Percentiles rank a stretch among this genome's conserved stretches.
phyloP scores from a whole-genome alignment of 225 moss, liverwort and hornwort genomes.

The Sphagnum tenellum region DNA sequence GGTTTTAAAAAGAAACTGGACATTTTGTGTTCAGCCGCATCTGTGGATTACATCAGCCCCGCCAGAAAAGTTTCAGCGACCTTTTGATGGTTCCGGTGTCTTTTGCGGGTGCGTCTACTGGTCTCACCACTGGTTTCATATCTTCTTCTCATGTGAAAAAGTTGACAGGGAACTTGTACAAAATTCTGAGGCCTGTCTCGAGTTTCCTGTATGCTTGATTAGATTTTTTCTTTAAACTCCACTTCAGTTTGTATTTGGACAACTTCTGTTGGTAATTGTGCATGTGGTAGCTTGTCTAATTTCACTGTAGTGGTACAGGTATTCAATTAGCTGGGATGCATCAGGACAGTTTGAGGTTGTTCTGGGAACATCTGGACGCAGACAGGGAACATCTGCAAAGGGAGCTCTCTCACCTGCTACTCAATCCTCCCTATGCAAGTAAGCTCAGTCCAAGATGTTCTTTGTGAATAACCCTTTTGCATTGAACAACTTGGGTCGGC shows the following conservation, averaged over 20 bases:
- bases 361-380: conserved; percentile 83
- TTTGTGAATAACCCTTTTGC: background rate
- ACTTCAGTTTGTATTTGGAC: no score
- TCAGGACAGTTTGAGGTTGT: conserved; percentile 74
- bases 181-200: background rate
- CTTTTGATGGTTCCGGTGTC: conserved; percentile 35
- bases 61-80: conserved; percentile 44
- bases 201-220: background rate
- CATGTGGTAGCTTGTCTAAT: no score
- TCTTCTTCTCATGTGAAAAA: background rate
- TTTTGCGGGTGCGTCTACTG: conserved; percentile 61
- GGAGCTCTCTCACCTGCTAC: conserved; percentile 75
- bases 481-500: background rate
- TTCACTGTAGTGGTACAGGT: conserved; percentile 24
- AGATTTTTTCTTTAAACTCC: background rate
- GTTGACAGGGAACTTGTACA: background rate
- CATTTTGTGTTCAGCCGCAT: conserved; percentile 34
- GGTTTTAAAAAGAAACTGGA: background rate
- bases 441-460: conserved; percentile 6
- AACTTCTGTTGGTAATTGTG: no score
- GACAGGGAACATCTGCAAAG: conserved; percentile 87
- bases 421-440: conserved; percentile 82
- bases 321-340: conserved; percentile 79
- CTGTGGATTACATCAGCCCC: conserved; percentile 63
- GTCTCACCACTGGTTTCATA: background rate